Conservation (phyloP, 2,329 filamentous ascomycete genomes). For the Pestalotiopsis sp. region DNA sequence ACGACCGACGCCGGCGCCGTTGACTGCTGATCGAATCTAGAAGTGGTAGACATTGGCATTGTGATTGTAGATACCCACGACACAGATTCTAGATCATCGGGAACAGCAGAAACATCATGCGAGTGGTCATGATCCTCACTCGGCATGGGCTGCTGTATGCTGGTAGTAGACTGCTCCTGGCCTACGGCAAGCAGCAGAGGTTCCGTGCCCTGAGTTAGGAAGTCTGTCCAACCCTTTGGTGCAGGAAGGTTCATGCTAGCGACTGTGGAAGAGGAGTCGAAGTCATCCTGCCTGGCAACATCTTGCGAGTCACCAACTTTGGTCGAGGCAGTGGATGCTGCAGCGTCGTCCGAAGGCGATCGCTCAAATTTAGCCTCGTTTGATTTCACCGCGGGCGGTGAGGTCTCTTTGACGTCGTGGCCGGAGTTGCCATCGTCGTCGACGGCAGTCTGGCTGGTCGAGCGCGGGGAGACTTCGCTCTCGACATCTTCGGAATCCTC, state of each 20-base stretch:
- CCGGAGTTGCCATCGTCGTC: neutral
- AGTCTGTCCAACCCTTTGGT: neutral
- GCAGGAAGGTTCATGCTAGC: neutral
- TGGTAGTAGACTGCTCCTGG: neutral
- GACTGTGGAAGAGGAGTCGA: neutral
- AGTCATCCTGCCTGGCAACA: too few relatives aligned
- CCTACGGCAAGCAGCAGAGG: neutral
- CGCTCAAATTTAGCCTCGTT: neutral
- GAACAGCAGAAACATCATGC: neutral
- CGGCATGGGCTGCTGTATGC: neutral
- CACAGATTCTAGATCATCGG: neutral
- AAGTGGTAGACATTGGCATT: neutral
- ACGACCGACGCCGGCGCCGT: neutral
- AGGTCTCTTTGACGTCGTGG: neutral
- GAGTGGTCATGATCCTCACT: too few relatives aligned
- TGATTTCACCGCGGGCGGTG: neutral
- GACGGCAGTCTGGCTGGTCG: neutral
- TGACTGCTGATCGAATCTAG: neutral
- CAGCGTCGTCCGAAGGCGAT: neutral
- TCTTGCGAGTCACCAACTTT: neutral
- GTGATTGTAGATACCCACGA: slow-evolving; percentile 11
- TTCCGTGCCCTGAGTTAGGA: neutral
- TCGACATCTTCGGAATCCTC: slow-evolving; percentile 1
- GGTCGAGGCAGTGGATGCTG: neutral
- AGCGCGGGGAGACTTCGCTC: neutral